These are phyloP conservation scores for Plasmodium inui DNA, from an alignment of 169 alveolate species.

Conservation along the genomic window DNA sequence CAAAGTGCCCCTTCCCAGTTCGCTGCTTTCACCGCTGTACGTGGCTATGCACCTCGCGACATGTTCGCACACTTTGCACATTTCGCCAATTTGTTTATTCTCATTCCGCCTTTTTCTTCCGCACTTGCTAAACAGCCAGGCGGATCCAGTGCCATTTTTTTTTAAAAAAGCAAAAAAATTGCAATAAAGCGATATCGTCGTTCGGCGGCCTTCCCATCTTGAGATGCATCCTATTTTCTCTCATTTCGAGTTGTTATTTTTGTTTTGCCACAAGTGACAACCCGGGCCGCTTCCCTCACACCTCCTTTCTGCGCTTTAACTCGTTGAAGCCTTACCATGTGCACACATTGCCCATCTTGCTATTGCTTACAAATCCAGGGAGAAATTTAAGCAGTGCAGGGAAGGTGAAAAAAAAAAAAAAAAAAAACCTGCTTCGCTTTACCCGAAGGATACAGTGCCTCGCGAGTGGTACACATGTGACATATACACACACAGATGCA, in stretches of 20 bases:
- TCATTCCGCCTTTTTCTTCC: neutral
- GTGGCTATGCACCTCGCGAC: neutral
- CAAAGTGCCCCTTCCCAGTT: neutral
- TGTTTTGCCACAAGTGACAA: neutral
- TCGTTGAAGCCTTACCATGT: constrained; percentile 61
- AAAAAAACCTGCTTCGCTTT: neutral
- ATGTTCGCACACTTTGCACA: neutral
- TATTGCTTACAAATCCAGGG: neutral
- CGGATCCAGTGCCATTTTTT: neutral
- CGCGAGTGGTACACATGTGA: neutral
- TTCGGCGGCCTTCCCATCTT: neutral
- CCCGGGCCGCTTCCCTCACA: neutral
- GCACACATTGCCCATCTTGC: constrained; percentile 75
- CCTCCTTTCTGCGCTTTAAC: neutral
- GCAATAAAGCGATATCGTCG: neutral
- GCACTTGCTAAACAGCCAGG: neutral
- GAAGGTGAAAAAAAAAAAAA: neutral
- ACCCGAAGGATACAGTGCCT: neutral
- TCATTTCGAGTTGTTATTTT: constrained; percentile 2
- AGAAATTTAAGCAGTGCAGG: neutral
- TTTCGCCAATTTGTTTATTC: neutral
- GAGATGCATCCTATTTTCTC: neutral
- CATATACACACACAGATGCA: neutral
- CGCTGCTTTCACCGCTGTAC: neutral
- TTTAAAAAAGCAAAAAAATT: neutral